phyloP scores from a whole-genome alignment of 2,329 filamentous ascomycete species.

The Colletotrichum abscissum region DNA sequence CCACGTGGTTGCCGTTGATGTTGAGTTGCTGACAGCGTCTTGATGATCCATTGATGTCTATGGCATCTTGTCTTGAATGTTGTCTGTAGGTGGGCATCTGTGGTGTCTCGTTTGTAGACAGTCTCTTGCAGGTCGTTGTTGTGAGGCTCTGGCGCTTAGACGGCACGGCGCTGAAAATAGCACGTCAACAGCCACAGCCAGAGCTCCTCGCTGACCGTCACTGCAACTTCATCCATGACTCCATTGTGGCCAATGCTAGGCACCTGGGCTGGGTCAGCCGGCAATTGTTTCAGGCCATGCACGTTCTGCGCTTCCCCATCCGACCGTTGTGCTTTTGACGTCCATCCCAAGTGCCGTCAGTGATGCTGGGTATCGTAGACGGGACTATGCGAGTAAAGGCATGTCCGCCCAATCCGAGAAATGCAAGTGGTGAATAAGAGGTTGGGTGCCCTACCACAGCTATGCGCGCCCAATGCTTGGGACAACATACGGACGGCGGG shows the following conservation, averaged over 20 bases:
- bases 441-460: neutral
- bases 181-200: neutral
- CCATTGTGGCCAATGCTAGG: conserved; percentile 7
- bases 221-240: neutral
- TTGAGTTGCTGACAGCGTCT: conserved; percentile 7
- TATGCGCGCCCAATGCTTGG: conserved; percentile 7
- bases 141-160: neutral
- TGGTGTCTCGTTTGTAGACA: too few species aligned
- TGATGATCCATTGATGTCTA: neutral
- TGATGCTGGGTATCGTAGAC: neutral
- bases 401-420: conserved; percentile 2
- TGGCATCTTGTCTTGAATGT: neutral
- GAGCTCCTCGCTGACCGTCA: neutral
- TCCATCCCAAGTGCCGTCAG: conserved; percentile 10
- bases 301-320: conserved; percentile 18
- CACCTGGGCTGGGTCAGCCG: neutral
- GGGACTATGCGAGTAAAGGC: neutral
- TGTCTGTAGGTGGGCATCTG: neutral
- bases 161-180: neutral
- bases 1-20: conserved; percentile 24
- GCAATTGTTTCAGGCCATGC: conserved; percentile 30
- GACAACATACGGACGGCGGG: neutral
- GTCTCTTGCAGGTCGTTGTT: neutral
- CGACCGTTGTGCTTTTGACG: conserved; percentile 26
- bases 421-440: conserved; percentile 12